A percentile compares a stretch with the other conserved stretches of the same genome.
Evolutionary conservation across 768 basidiomycete species (phyloP).

Genomic region (Suillus spraguei): DNA sequence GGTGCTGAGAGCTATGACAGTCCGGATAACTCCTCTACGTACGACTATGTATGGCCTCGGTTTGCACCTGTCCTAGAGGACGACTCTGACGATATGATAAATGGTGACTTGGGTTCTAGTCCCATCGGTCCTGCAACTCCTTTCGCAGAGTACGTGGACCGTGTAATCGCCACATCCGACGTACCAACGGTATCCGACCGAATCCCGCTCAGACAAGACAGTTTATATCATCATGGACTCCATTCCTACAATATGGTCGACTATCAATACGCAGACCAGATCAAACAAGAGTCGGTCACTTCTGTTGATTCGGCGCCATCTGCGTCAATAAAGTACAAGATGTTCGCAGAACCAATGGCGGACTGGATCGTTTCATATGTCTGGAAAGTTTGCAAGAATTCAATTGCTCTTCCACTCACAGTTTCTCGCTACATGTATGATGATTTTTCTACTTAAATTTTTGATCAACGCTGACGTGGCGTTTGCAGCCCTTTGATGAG

Average conservation of each 20-base stretch:
- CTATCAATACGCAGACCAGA: slow-evolving; percentile 3
- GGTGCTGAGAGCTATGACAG: too few species aligned
- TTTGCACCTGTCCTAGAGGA: slow-evolving; percentile 71
- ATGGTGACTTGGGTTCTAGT: slow-evolving; percentile 61
- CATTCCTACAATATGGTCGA: slow-evolving; percentile 20
- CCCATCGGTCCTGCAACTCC: slow-evolving; percentile 77
- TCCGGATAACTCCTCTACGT: background rate
- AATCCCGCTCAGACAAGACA: slow-evolving; percentile 19
- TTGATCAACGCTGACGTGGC: slow-evolving; percentile 16
- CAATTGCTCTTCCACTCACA: slow-evolving; percentile 54
- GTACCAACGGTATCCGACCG: slow-evolving; percentile 27
- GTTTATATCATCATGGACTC: slow-evolving; percentile 24
- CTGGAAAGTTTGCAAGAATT: slow-evolving; percentile 84
- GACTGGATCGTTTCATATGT: slow-evolving; percentile 81
- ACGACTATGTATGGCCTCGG: slow-evolving; percentile 20
- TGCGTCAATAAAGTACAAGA: slow-evolving; percentile 65
- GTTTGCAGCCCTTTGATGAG: slow-evolving; percentile 28
- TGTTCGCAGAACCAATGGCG: slow-evolving; percentile 73
- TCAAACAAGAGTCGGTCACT: slow-evolving; percentile 34
- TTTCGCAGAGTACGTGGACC: slow-evolving; percentile 76
- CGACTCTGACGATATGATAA: slow-evolving; percentile 56
- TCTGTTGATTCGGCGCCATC: slow-evolving; percentile 35
- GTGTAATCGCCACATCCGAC: slow-evolving; percentile 55
- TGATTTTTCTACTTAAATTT: slow-evolving; percentile 8
- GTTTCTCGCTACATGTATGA: slow-evolving; percentile 62